A percentile compares a stretch with the other conserved stretches of the same genome.
These are phyloP conservation scores for Dryas drummondii DNA, from an alignment of 306 rosid genomes.

Conservation along the genomic window DNA sequence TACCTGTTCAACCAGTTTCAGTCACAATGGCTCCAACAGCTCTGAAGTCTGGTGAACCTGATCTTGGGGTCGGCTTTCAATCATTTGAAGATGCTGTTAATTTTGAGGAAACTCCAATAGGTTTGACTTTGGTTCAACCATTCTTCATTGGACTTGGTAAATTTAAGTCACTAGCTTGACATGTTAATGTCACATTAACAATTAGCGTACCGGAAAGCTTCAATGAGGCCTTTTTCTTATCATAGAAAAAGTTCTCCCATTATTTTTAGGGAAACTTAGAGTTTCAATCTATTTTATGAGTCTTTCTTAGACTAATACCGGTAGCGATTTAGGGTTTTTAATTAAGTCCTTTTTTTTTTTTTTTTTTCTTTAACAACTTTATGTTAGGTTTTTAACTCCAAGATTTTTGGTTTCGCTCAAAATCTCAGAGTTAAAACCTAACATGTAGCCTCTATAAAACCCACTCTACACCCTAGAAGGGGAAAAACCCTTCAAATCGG, in stretches of 20 bases:
- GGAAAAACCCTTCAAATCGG: too few species aligned
- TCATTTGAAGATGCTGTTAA: conserved; percentile 76
- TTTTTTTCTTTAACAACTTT: too few species aligned
- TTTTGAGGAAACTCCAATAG: conserved; percentile 66
- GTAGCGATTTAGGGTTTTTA: too few species aligned
- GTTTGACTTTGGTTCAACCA: conserved; percentile 31
- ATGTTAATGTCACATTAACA: neutral
- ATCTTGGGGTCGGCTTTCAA: conserved; percentile 71
- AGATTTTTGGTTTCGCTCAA: too few species aligned
- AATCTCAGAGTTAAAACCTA: too few species aligned
- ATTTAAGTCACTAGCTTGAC: neutral
- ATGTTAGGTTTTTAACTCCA: too few species aligned
- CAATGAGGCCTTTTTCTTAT: too few species aligned
- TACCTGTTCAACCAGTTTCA: conserved; percentile 63
- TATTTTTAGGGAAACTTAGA: neutral
- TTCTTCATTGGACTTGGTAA: neutral
- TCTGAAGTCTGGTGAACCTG: conserved; percentile 44
- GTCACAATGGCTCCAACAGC: conserved; percentile 32
- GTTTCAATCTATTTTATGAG: too few species aligned
- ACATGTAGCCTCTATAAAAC: too few species aligned
- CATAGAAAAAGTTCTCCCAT: neutral
- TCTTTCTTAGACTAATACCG: too few species aligned
- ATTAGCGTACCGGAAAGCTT: neutral
- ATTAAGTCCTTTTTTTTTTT: too few species aligned
- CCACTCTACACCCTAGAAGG: too few species aligned